Base-by-base conservation (phyloP, 2,329 filamentous ascomycete species). In the Ophidiomyces ophidiicola region DNA sequence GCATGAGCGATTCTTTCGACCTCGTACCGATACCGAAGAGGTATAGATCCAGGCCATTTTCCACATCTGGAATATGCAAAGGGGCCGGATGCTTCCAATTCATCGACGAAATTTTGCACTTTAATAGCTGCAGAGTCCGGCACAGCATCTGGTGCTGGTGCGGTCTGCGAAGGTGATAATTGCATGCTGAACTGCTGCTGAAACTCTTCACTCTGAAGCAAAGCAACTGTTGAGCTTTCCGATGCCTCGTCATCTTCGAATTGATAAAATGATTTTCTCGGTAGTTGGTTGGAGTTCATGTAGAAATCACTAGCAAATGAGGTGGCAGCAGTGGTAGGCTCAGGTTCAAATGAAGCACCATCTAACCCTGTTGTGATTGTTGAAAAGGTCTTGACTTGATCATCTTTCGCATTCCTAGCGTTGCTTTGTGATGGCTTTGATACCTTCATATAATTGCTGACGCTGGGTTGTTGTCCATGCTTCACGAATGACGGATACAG, bases 1-100 rank as follows among this genome's bases (percentile, higher is more conserved):
- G 49, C 46, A 12, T 53, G 46, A 15, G 51, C 54, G 25, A 61
- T 50, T 19, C 60, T 50, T 36, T 62, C 58, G 15, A 61, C 36
- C 34, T 63, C 61, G 39, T 63, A 63, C 11, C 60, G 51, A 40
- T 55, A 55, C 4, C 58, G 50, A 11, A 64, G 42, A 3, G 58
- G 50, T 12, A 61, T 44, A 6, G 44, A 53, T 3, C 38, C 41
- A 1, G 52, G 46, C 12, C 57, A 53, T 6, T 50, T 43, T 6
- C 51, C 47, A 4, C 48, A 42, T 11, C 47, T 41, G 2, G 55
- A 54, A 15, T 5, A 30, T 24, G 36, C 17, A 39, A 66, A 66
- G 0, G 63, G 62, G 2, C 57, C 59, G n/a, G 50, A 41, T 0
- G 46, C 38, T 7, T 54, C 39, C 1, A 64, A 51, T 4, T 56